A percentile compares a stretch with the other conserved stretches of the same genome.
Evolutionary conservation across 2,329 filamentous ascomycete species (phyloP).

Genomic region (Xylariales sp.): DNA sequence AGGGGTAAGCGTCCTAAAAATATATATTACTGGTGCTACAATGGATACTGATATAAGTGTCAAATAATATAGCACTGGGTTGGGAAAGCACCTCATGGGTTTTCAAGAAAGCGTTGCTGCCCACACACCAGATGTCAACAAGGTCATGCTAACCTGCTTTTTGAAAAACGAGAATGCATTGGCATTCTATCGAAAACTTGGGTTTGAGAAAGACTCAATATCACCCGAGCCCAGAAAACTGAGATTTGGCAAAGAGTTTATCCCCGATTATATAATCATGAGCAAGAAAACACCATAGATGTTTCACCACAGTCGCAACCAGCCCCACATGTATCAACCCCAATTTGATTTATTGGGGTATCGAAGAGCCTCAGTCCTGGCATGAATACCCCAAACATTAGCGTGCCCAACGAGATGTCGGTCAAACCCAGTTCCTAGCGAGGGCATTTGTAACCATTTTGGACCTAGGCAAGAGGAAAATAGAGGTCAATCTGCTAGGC

Average conservation of each 20-base stretch:
- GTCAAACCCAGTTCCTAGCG: too few species aligned
- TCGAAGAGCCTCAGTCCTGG: too few species aligned
- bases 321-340: too few species aligned
- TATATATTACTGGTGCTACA: neutral
- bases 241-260: constrained; percentile 47
- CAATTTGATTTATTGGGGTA: too few species aligned
- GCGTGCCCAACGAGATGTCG: too few species aligned
- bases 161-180: constrained; percentile 52
- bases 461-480: too few species aligned
- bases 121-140: constrained; percentile 50
- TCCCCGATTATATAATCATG: constrained; percentile 57
- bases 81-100: constrained; percentile 57
- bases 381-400: too few species aligned
- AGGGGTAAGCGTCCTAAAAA: constrained; percentile 38
- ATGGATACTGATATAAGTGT: neutral
- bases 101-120: constrained; percentile 49
- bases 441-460: too few species aligned
- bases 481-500: too few species aligned
- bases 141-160: constrained; percentile 74
- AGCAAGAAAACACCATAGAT: constrained; percentile 38
- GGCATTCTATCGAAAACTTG: constrained; percentile 57
- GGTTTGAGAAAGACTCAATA: constrained; percentile 50
- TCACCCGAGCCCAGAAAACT: constrained; percentile 51
- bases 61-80: constrained; percentile 45
- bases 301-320: too few species aligned